phyloP scores from a whole-genome alignment of 2,329 filamentous ascomycete genomes.

The Metarhizium brunneum region DNA sequence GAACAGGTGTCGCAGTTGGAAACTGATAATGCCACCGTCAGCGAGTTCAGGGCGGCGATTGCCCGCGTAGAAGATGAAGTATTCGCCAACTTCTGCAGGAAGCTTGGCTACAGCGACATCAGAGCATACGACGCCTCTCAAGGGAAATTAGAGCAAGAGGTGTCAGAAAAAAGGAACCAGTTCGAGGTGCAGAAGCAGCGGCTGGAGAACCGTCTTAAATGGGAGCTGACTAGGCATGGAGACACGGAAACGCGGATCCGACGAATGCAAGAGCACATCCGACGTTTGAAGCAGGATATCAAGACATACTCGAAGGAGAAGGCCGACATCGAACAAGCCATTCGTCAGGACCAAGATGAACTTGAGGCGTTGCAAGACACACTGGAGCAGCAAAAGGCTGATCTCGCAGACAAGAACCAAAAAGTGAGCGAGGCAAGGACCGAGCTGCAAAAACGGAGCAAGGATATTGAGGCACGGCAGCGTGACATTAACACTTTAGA shows the following conservation, averaged over 20 bases:
- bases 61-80: conserved; percentile 79
- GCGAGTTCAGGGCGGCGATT: conserved; percentile 53
- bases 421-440: conserved; percentile 69
- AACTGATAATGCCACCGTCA: conserved; percentile 39
- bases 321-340: conserved; percentile 60
- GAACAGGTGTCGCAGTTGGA: conserved; percentile 63
- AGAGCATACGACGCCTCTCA: conserved; percentile 91
- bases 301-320: conserved; percentile 64
- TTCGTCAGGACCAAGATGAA: conserved; percentile 65
- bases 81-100: conserved; percentile 76
- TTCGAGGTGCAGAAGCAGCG: conserved; percentile 79
- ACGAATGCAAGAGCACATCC: conserved; percentile 55
- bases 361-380: conserved; percentile 66
- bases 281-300: conserved; percentile 60
- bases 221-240: conserved; percentile 42
- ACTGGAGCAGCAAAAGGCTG: conserved; percentile 58
- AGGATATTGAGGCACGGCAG: conserved; percentile 64
- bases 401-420: conserved; percentile 60
- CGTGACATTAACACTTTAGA: conserved; percentile 75
- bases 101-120: conserved; percentile 80
- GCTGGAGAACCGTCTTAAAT: conserved; percentile 52
- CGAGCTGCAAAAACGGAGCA: conserved; percentile 75
- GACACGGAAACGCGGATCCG: conserved; percentile 61
- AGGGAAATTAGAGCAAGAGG: conserved; percentile 84
- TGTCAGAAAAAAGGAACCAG: conserved; percentile 73